Evolutionary conservation across 1,284 basidiomycete genomes (phyloP).

Genomic region (Ceratobasidium sp.): DNA sequence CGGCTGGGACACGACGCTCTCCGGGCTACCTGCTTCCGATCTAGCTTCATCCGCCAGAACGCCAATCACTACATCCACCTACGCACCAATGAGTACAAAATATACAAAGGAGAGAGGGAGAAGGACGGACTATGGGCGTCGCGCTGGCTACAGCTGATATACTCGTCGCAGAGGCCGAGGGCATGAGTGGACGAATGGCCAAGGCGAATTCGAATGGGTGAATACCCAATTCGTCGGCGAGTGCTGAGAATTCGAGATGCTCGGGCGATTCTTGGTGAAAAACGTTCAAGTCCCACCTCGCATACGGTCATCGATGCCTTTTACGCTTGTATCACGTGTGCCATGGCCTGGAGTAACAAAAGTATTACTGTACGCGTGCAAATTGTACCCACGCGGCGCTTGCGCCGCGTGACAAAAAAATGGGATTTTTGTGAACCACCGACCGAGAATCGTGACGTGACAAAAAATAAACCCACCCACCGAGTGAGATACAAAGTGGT

Average conservation of each 20-base stretch:
- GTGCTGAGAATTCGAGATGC: background rate
- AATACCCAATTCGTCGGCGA: conserved; percentile 50
- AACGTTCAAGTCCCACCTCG: background rate
- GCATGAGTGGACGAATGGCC: conserved; percentile 49
- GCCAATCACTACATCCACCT: conserved; percentile 29
- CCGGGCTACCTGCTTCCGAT: background rate
- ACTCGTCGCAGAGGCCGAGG: conserved; percentile 44
- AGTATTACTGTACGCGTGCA: too few species aligned
- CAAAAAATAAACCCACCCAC: too few species aligned
- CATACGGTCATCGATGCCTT: conserved; percentile 34
- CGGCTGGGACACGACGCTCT: background rate
- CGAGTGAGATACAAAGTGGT: too few species aligned
- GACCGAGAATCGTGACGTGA: too few species aligned
- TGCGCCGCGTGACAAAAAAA: too few species aligned
- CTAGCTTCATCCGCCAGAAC: conserved; percentile 21
- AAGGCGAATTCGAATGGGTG: conserved; percentile 49
- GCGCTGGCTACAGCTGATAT: conserved; percentile 45
- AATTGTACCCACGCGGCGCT: too few species aligned
- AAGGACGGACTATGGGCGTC: conserved; percentile 24
- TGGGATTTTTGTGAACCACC: too few species aligned
- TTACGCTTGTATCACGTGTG: conserved; percentile 10
- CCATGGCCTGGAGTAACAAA: background rate
- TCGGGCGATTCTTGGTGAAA: background rate
- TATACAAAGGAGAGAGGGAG: background rate
- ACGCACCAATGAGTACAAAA: too few species aligned